A percentile compares a stretch with the other conserved stretches of the same genome.
phyloP scores from a whole-genome alignment of 306 rosid species.

The Sicyos baderoa region DNA sequence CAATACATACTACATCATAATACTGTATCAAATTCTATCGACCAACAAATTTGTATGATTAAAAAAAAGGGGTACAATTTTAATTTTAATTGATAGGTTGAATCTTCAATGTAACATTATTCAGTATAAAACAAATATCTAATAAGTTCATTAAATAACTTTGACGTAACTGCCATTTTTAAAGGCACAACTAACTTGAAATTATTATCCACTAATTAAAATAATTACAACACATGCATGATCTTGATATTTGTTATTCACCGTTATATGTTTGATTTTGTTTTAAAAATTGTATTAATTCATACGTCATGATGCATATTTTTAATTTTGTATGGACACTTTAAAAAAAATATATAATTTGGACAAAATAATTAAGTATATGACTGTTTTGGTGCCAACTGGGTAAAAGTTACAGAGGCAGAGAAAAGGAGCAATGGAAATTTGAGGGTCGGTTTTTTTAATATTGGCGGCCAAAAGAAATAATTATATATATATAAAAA shows the following conservation, averaged over 20 bases:
- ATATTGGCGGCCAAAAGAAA: slow-evolving; percentile 3
- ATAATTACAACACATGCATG: not conserved
- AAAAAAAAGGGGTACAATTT: too few species aligned
- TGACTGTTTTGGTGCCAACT: not conserved
- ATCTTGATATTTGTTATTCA: not conserved
- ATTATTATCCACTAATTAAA: not conserved
- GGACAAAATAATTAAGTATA: not conserved
- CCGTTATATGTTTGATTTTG: too few species aligned
- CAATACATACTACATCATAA: too few species aligned
- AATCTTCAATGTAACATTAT: too few species aligned
- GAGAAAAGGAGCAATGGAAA: not conserved
- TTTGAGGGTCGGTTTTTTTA: not conserved
- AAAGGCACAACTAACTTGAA: not conserved
- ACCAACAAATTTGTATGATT: too few species aligned
- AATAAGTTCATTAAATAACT: not conserved
- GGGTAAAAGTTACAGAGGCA: not conserved
- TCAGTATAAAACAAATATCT: too few species aligned
- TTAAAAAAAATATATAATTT: not conserved
- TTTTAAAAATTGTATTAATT: not conserved
- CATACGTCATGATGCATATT: not conserved
- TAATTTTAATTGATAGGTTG: too few species aligned
- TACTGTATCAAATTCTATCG: not conserved
- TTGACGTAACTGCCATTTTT: not conserved
- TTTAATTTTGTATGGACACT: not conserved
- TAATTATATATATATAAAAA: not conserved